Evolutionary conservation across 306 rosid genomes (phyloP), one percentile per base, ranked within the genome.

Genomic region (Corylus americana): DNA sequence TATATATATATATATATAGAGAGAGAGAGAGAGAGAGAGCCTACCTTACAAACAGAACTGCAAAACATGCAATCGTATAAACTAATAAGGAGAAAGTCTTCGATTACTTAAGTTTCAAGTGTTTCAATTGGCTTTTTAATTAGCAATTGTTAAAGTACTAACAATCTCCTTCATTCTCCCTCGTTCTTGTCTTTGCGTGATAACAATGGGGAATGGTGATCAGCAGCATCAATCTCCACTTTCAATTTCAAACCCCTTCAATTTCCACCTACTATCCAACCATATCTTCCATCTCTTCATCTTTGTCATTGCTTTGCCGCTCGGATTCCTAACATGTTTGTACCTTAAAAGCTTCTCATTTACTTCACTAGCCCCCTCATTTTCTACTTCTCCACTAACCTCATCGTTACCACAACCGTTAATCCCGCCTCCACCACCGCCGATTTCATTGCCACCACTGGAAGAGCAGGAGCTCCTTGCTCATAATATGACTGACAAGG

Each of bases 401-500:
- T 22, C 22, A 22, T 22, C 22, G 22, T 22, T 22, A 22, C 22
- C 22, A 22, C 31, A 73, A 39, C 14, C 64, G 12, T n/a, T 11
- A 12, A 2, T n/a, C 2, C 4, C 49, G 7, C 44, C 51, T 39
- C 51, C 45, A 17, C 73, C 51, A 2, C 51, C 72, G 1, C 10
- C 11, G 25, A 2, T 12, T 7, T 42, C 72, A 17, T 22, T 51
- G 11, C 20, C 73, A n/a, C 42, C 64, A 13, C 62, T 75, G 27
- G 79, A 61, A 57, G 81, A 71, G 70, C 57, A 84, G 39, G 62
- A 50, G 48, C 22, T 70, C 31, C 67, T 75, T 20, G 14, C 79
- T 72, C 93, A 88, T 73, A 89, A 88, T 49, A 89, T 91, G 93
- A 87, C 81, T 3, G 96, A 91, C 72, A 81, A 85, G 72, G 90